phyloP scores from a whole-genome alignment of 1,139 yeast genomes.

The Hyphopichia buzzinii region DNA sequence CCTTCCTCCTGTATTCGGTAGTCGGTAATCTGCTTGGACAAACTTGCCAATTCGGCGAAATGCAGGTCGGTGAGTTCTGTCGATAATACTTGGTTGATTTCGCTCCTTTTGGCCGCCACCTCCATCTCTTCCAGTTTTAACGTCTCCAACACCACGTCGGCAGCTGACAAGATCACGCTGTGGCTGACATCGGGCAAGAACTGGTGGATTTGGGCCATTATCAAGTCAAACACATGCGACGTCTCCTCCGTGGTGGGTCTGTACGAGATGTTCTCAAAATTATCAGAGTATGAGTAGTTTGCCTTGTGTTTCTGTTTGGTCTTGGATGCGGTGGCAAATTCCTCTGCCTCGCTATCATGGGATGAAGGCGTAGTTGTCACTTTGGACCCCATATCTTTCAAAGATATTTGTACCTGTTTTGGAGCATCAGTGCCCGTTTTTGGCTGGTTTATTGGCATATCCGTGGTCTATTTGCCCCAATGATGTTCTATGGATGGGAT shows the following conservation, averaged over 20 bases:
- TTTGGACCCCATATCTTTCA: conserved; percentile 69
- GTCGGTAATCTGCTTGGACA: conserved; percentile 59
- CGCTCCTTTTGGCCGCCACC: conserved; percentile 31
- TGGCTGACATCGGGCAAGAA: conserved; percentile 39
- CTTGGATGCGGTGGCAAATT: conserved; percentile 4
- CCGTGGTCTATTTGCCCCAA: neutral
- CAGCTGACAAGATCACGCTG: conserved; percentile 49
- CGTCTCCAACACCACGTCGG: conserved; percentile 65
- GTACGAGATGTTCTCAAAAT: conserved; percentile 22
- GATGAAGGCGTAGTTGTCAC: conserved; percentile 14
- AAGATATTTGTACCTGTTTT: conserved; percentile 51
- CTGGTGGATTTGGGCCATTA: conserved; percentile 26
- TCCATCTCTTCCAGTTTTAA: conserved; percentile 47
- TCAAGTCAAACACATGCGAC: conserved; percentile 27
- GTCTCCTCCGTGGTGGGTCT: conserved; percentile 24
- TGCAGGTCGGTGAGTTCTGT: conserved; percentile 39
- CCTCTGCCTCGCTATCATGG: conserved; percentile 18
- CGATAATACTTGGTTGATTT: conserved; percentile 44
- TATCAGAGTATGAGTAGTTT: conserved; percentile 14
- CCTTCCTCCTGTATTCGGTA: conserved; percentile 31
- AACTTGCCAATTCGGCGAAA: conserved; percentile 52
- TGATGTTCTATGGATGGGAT: too few relatives aligned
- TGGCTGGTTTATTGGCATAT: neutral
- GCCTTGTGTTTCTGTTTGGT: conserved; percentile 1
- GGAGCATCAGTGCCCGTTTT: neutral